phyloP scores from a whole-genome alignment of 2,329 filamentous ascomycete species.

The Botrytis porri region DNA sequence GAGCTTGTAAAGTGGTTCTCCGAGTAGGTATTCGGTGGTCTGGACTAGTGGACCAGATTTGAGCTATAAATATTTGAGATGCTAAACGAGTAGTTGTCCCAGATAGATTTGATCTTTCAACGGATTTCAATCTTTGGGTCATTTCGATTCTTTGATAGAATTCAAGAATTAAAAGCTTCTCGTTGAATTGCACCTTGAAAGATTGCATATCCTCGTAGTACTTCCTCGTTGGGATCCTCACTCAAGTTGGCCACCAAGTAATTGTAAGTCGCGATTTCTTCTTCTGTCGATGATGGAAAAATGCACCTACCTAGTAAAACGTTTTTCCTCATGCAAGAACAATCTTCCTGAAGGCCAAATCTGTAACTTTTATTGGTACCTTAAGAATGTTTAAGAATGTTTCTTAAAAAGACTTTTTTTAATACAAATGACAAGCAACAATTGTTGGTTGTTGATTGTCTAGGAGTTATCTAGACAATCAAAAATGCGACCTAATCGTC shows the following conservation, averaged over 20 bases:
- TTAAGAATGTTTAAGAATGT: background rate
- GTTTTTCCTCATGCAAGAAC: background rate
- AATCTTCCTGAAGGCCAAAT: background rate
- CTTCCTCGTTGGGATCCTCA: background rate
- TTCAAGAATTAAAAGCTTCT: background rate
- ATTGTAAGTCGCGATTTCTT: conserved; percentile 18
- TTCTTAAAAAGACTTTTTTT: background rate
- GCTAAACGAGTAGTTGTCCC: background rate
- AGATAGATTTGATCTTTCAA: background rate
- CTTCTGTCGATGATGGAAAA: background rate
- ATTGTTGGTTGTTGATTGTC: conserved; percentile 11
- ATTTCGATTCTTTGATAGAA: background rate
- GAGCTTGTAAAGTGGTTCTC: background rate
- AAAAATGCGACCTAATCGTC: conserved; percentile 37
- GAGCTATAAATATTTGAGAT: background rate
- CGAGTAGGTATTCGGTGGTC: background rate
- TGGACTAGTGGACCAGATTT: background rate
- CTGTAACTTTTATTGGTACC: background rate
- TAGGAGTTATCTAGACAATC: conserved; percentile 12
- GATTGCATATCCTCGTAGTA: background rate
- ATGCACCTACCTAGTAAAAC: background rate
- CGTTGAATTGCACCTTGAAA: background rate
- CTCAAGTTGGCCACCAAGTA: background rate
- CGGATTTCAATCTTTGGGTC: background rate
- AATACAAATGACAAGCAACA: background rate